Percentiles rank a stretch among this genome's conserved stretches.
Conservation (phyloP, 352 stramenopile species). For the Globisporangium emineosum region DNA sequence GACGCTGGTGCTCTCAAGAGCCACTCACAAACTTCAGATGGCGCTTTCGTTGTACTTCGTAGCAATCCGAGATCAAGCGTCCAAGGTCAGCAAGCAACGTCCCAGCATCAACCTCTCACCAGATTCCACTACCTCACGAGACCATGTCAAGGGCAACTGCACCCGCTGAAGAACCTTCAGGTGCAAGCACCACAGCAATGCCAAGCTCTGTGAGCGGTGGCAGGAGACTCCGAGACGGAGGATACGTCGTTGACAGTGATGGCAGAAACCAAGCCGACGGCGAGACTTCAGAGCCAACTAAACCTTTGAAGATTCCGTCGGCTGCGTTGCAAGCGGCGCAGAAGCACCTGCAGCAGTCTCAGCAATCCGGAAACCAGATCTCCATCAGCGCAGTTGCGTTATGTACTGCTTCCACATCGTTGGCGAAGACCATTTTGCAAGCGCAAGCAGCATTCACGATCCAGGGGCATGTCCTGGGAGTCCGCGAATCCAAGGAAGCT, state of each 20-base stretch:
- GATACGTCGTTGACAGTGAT: slow-evolving; percentile 8
- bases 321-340: neutral
- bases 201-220: neutral
- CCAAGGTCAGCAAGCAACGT: neutral
- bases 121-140: neutral
- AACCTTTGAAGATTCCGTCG: neutral
- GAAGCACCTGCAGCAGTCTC: neutral
- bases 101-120: neutral
- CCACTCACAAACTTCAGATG: neutral
- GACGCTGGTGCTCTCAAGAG: neutral
- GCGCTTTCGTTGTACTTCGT: neutral
- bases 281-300: neutral
- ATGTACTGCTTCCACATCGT: slow-evolving; percentile 2
- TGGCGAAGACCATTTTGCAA: slow-evolving; percentile 22
- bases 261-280: neutral
- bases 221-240: slow-evolving; percentile 15
- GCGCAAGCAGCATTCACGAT: slow-evolving; percentile 24
- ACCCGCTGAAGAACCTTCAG: neutral
- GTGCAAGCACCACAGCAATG: neutral
- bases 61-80: slow-evolving; percentile 7
- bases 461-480: slow-evolving; percentile 23
- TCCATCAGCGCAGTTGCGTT: neutral
- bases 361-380: neutral
- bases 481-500: neutral
- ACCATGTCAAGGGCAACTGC: neutral